Evolutionary conservation across 1,139 yeast species (phyloP).

Genomic region (Debaryomyces sp.): DNA sequence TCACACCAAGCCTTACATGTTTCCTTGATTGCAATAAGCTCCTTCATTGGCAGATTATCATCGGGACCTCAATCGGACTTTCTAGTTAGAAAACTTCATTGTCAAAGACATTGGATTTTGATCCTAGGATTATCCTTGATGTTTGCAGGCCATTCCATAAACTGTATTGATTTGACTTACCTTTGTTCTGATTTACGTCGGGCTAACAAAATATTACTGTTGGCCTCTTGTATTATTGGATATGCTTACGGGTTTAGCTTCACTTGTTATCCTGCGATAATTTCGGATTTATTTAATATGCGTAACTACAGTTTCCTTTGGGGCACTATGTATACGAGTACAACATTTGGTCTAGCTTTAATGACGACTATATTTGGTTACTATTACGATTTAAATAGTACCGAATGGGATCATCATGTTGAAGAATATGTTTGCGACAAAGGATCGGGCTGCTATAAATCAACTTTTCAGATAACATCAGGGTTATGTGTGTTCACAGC

Average conservation of each 20-base stretch:
- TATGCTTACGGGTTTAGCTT: conserved; percentile 79
- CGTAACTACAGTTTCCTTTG: conserved; percentile 75
- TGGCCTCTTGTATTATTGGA: conserved; percentile 67
- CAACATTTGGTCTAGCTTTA: conserved; percentile 40
- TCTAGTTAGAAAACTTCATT: conserved; percentile 50
- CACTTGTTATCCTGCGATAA: conserved; percentile 79
- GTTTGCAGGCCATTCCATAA: conserved; percentile 41
- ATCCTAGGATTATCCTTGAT: conserved; percentile 50
- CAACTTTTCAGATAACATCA: conserved; percentile 40
- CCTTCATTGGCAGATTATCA: conserved; percentile 67
- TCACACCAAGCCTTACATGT: conserved; percentile 71
- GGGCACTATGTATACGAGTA: conserved; percentile 71
- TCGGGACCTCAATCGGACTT: conserved; percentile 72
- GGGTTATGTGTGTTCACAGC: conserved; percentile 29
- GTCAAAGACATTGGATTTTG: conserved; percentile 72
- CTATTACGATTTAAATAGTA: conserved; percentile 39
- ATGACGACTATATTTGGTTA: conserved; percentile 45
- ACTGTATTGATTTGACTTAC: conserved; percentile 32
- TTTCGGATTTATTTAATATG: conserved; percentile 78
- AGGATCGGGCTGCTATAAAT: conserved; percentile 43
- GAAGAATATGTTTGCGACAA: conserved; percentile 33
- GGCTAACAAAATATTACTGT: conserved; percentile 37
- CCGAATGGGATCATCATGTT: conserved; percentile 23
- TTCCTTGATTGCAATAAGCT: conserved; percentile 65
- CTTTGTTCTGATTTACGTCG: conserved; percentile 27